Base-by-base conservation (phyloP, 805 yeast species). In the Wickerhamiella allomyrinae region DNA sequence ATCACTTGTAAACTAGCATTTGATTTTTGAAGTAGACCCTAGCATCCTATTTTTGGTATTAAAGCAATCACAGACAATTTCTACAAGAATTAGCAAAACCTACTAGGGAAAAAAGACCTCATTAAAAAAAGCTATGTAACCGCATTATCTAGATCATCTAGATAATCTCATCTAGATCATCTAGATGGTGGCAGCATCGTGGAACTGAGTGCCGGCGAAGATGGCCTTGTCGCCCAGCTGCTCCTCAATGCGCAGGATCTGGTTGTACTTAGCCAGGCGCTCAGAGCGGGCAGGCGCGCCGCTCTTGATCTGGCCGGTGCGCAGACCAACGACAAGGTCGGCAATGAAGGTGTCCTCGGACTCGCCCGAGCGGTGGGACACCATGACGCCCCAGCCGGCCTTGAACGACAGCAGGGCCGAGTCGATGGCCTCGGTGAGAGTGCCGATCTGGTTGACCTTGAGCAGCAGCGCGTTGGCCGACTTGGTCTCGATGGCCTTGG, bases 261-360 rank as follows among this genome's bases (percentile, higher is more conserved):
- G 95, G 87, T 89, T 89, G 69, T 81, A 79, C 76, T 89, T 89
- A 67, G 97, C 97, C 70, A 91, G 80, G 80, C 98, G 89, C 77
- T 89, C 98, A 57, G 96, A 84, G 76, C 98, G 87, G 58, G 96
- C 95, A 65, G 97, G 97, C 66, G 98, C 97, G 79, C 98, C 98
- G 57, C 96, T 84, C 87, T 89, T 89, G 71, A 89, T 83, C 77
- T 89, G 97, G 67, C 96, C 98, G 55, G 94, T 60, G 79, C 96
- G 85, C 68, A 89, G 77, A 76, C 97, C 97, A 60, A 91, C 98
- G 61, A 85, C 74, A 66, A 89, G 77, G 71, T 89, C 97, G 63
- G 98, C 97, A 68, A 89, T 89, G 74, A 84, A 79, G 61, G 93
- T 80, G 72, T 91, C 98, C 75, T 91, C 98, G 56, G 96, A 87